Evolutionary conservation across 371 early-diverging fungal species (phyloP).

Genomic region (Mucor lusitanicus): DNA sequence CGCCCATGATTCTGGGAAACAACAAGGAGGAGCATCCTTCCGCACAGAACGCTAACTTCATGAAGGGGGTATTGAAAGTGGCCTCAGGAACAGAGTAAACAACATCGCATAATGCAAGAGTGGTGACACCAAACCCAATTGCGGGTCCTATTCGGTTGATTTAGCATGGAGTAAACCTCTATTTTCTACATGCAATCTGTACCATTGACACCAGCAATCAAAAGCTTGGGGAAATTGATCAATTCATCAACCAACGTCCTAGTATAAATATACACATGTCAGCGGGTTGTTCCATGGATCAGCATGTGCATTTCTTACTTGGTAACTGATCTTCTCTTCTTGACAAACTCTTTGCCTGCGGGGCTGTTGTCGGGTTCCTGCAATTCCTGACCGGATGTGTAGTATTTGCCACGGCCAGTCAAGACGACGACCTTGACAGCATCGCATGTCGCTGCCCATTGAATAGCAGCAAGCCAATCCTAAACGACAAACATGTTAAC

Average conservation of each 20-base stretch:
- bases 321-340: conserved; percentile 19
- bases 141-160: conserved; percentile 54
- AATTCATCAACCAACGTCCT: conserved; percentile 58
- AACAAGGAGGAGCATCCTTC: conserved; percentile 68
- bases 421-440: conserved; percentile 61
- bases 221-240: conserved; percentile 70
- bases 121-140: conserved; percentile 72
- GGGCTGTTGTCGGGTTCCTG: conserved; percentile 37
- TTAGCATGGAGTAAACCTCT: neutral
- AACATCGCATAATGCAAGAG: conserved; percentile 70
- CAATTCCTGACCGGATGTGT: conserved; percentile 68
- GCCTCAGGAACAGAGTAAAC: conserved; percentile 66
- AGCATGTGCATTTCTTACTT: conserved; percentile 8
- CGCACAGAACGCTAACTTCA: conserved; percentile 71
- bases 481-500: conserved; percentile 11
- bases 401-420: conserved; percentile 73
- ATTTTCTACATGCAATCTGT: conserved; percentile 6
- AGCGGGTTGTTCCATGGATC: neutral
- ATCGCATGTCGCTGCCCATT: conserved; percentile 53
- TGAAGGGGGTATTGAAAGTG: conserved; percentile 70
- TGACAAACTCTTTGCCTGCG: conserved; percentile 28
- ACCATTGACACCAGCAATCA: conserved; percentile 79
- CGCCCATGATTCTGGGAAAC: conserved; percentile 65
- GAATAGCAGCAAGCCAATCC: conserved; percentile 66
- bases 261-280: neutral